phyloP scores from a whole-genome alignment of 495 filamentous ascomycete genomes.

The Penicillium turbatum region DNA sequence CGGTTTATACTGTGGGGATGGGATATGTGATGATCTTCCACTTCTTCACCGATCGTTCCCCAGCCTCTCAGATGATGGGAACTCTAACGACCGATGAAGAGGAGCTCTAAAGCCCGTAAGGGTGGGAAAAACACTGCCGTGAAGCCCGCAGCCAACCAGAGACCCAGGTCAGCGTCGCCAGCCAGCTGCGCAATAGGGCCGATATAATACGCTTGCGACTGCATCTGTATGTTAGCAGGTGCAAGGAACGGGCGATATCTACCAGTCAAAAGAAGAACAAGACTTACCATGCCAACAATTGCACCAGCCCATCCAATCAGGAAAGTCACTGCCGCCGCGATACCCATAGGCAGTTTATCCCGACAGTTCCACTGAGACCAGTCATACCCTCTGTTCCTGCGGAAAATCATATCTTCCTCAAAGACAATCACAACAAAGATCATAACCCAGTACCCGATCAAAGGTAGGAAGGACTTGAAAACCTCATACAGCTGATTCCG shows the following conservation, averaged over 20 bases:
- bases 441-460: slow-evolving; percentile 51
- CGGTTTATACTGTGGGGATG: neutral
- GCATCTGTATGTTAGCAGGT: neutral
- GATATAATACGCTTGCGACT: slow-evolving; percentile 48
- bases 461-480: slow-evolving; percentile 45
- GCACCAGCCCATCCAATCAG: slow-evolving; percentile 48
- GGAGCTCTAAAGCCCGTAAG: slow-evolving; percentile 39
- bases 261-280: neutral
- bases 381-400: slow-evolving; percentile 33
- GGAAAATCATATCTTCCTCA: slow-evolving; percentile 45
- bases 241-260: neutral
- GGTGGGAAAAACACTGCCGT: slow-evolving; percentile 42
- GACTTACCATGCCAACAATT: slow-evolving; percentile 45
- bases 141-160: slow-evolving; percentile 43
- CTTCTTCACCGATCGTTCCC: neutral
- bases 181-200: slow-evolving; percentile 42
- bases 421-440: slow-evolving; percentile 44
- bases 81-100: slow-evolving; percentile 33
- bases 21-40: neutral
- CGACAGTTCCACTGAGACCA: slow-evolving; percentile 46
- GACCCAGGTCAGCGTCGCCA: slow-evolving; percentile 37
- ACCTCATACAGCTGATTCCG: slow-evolving; percentile 44
- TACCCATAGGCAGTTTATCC: slow-evolving; percentile 39
- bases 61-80: neutral
- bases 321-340: slow-evolving; percentile 45